Evolutionary conservation across 768 basidiomycete genomes (phyloP).

Genomic region (Agaricus subrufescens): DNA sequence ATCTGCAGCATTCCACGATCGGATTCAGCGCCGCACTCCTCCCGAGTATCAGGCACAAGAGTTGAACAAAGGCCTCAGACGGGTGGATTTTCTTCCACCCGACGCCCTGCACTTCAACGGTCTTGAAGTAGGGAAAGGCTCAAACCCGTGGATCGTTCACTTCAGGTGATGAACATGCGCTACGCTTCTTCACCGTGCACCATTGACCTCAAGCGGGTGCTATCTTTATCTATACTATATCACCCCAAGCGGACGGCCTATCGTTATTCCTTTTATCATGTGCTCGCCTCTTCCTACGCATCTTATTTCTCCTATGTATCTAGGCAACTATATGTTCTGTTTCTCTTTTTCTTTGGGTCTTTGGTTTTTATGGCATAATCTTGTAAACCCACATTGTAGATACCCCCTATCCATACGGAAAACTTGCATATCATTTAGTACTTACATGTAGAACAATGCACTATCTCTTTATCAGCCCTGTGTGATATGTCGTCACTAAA

Average conservation of each 20-base stretch:
- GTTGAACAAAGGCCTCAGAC: not conserved
- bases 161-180: not conserved
- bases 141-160: not conserved
- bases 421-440: too few species aligned
- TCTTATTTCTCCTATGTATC: not conserved
- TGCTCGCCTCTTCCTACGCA: not conserved
- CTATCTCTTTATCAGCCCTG: too few species aligned
- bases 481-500: too few species aligned
- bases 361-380: too few species aligned
- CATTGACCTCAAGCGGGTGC: not conserved
- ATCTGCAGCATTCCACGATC: not conserved
- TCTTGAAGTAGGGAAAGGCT: not conserved
- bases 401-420: too few species aligned
- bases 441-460: too few species aligned
- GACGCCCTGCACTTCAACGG: not conserved
- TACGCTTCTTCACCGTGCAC: not conserved
- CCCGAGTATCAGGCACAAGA: not conserved
- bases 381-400: too few species aligned
- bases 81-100: not conserved
- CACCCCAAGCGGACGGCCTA: conserved; percentile 3
- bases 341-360: not conserved
- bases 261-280: conserved; percentile 2
- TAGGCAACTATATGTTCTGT: not conserved
- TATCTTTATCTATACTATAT: not conserved
- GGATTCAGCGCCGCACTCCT: not conserved